Evolutionary conservation across 441 rosid species (phyloP).

Genomic region (Eruca vesicaria): DNA sequence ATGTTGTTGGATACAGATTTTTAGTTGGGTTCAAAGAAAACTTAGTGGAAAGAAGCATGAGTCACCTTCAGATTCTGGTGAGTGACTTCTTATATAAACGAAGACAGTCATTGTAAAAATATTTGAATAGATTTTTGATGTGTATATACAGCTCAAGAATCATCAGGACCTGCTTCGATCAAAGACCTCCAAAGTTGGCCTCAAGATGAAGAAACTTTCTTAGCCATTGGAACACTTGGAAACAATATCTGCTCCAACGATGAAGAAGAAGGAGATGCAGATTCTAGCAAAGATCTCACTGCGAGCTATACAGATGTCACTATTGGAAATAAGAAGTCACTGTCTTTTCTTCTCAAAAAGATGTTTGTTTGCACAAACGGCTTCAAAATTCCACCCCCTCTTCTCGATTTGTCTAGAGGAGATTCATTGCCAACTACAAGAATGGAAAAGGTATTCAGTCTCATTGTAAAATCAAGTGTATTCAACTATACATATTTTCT

Average conservation of each 20-base stretch:
- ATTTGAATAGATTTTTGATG: background rate
- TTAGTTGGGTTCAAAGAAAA: constrained; percentile 70
- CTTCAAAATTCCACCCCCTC: constrained; percentile 34
- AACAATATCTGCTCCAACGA: constrained; percentile 21
- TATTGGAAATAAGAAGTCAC: constrained; percentile 24
- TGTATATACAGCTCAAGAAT: constrained; percentile 22
- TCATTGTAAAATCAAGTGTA: background rate
- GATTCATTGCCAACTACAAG: constrained; percentile 27
- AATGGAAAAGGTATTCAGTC: constrained; percentile 34
- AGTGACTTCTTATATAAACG: constrained; percentile 11
- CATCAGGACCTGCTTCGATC: constrained; percentile 4
- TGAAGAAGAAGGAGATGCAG: background rate
- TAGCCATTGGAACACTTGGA: constrained; percentile 36
- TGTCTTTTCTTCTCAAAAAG: constrained; percentile 37
- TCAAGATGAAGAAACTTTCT: constrained; percentile 30
- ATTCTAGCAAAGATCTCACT: constrained; percentile 28
- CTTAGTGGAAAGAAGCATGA: constrained; percentile 35
- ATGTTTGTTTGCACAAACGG: constrained; percentile 36
- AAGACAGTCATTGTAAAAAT: background rate
- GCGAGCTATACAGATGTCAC: constrained; percentile 18
- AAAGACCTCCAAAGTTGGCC: constrained; percentile 32
- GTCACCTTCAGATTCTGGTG: constrained; percentile 40
- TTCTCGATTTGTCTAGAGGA: constrained; percentile 30
- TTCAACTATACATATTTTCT: background rate
- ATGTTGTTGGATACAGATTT: constrained; percentile 43